Evolutionary conservation across 495 filamentous ascomycete genomes (phyloP), one percentile per base, ranked within the genome.

Genomic region (Parathielavia hyrcaniae): DNA sequence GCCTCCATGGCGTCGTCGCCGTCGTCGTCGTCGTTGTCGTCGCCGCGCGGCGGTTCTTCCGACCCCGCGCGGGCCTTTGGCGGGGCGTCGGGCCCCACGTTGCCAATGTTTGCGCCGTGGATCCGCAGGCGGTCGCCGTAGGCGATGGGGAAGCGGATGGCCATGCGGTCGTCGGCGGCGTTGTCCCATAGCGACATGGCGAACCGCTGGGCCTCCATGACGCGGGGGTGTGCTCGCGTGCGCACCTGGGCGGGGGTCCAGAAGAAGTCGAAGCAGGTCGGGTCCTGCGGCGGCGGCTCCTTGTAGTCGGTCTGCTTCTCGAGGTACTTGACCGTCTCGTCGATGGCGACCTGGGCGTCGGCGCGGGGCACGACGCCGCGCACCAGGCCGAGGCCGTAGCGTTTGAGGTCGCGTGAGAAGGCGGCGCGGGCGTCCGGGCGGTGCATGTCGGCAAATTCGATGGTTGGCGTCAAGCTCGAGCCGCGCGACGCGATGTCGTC

Each of bases 191-290:
- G 77, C 20, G 80, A 81, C 80, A 93, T 89, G 55, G 92, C 79
- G 64, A 91, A 93, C 14, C 79, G 77, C 70, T 95, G 89, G 0
- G 89, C 79, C 51, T 78, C 73, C 20, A 95, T 75, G 61, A 95
- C 70, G 61, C 86, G 83, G 19, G 87, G 81, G 65, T 96, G 86
- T 0, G 85, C 82, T 41, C 91, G 83, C 30, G 91, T 90, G 59
- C 84, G 81, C 41, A 89, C 79, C 71, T 96, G 91, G 3, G 86
- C 78, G 9, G 87, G 87, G 2, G 87, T 86, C 91, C 91, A 96
- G 77, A 95, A 96, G 40, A 96, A 82, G 72, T 96, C 91, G 71
- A 88, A 96, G 14, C 95, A 92, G 23, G 89, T 86, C 0, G 91
- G 91, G 65, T 75, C 64, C 61, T 77, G 62, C 49, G 79, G 69